Evolutionary conservation across 805 yeast genomes (phyloP).

Genomic region (Saturnispora gosingensis): DNA sequence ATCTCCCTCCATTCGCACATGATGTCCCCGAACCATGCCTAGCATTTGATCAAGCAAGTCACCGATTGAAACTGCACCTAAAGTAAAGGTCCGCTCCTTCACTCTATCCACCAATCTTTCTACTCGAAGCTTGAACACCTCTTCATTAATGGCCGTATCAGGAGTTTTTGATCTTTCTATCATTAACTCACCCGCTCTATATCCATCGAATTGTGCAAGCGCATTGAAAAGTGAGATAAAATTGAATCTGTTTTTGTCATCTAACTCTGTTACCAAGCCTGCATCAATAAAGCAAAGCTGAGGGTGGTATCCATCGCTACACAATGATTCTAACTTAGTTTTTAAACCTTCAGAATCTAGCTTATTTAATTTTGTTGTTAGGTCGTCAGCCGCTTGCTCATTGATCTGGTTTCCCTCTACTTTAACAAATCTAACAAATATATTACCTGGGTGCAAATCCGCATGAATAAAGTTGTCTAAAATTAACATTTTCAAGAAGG

Average conservation of each 20-base stretch:
- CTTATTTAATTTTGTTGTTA: constrained; percentile 33
- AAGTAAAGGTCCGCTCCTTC: constrained; percentile 79
- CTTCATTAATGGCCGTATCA: constrained; percentile 77
- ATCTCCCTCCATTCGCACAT: constrained; percentile 96
- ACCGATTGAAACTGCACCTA: constrained; percentile 88
- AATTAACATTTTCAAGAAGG: constrained; percentile 87
- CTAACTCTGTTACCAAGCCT: constrained; percentile 87
- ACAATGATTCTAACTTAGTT: constrained; percentile 40
- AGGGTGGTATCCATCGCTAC: constrained; percentile 56
- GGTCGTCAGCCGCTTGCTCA: constrained; percentile 39
- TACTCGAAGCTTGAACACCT: constrained; percentile 79
- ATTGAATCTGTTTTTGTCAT: constrained; percentile 66
- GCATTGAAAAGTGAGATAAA: constrained; percentile 86
- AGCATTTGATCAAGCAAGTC: constrained; percentile 81
- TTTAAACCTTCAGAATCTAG: constrained; percentile 24
- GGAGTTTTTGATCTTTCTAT: constrained; percentile 92
- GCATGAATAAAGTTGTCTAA: constrained; percentile 93
- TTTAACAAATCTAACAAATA: constrained; percentile 46
- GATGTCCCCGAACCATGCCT: constrained; percentile 86
- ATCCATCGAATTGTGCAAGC: constrained; percentile 86
- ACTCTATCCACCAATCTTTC: constrained; percentile 74
- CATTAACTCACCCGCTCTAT: constrained; percentile 91
- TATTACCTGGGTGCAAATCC: constrained; percentile 95
- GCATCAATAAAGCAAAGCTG: constrained; percentile 88
- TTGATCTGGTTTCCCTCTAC: constrained; percentile 26